Percentiles rank a stretch among this genome's conserved stretches.
Conservation (phyloP, 106 monocot genomes). For the Alisma plantagoaquatica region DNA sequence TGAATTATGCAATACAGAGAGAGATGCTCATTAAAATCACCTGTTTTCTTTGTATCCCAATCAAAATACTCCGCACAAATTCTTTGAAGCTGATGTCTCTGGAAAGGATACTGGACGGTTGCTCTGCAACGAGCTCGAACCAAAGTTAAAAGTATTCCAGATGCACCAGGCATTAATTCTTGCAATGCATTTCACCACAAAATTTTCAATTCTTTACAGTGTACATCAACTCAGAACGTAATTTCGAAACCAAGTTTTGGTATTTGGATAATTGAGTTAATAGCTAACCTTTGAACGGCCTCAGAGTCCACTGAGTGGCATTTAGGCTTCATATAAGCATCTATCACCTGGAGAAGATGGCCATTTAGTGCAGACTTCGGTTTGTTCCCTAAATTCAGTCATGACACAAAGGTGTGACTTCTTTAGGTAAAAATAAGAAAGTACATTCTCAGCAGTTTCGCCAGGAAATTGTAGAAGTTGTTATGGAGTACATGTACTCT, state of each 20-base stretch:
- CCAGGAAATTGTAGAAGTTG: no score
- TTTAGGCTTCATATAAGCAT: slow-evolving; percentile 92
- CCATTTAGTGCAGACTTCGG: slow-evolving; percentile 13
- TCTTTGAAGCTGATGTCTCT: slow-evolving; percentile 44
- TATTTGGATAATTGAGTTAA: background rate
- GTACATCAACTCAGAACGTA: no score
- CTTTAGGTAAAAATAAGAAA: background rate
- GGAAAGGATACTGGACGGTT: slow-evolving; percentile 36
- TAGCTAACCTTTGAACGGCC: slow-evolving; percentile 54
- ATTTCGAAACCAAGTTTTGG: background rate
- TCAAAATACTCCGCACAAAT: slow-evolving; percentile 56
- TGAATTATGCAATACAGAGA: no score
- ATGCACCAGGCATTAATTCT: background rate
- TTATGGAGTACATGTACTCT: no score
- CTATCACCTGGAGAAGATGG: slow-evolving; percentile 43
- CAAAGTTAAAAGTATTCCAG: background rate
- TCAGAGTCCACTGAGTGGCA: slow-evolving; percentile 81
- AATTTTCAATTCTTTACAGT: no score
- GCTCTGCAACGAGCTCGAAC: slow-evolving; percentile 30
- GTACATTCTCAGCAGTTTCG: no score
- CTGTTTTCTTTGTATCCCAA: slow-evolving; percentile 74
- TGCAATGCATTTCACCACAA: no score
- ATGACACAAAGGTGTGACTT: background rate
- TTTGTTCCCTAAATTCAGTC: background rate
- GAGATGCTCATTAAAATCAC: no score